These are phyloP conservation scores for Chamaenerion angustifolium DNA, from an alignment of 345 rosid species.

Conservation along the genomic window DNA sequence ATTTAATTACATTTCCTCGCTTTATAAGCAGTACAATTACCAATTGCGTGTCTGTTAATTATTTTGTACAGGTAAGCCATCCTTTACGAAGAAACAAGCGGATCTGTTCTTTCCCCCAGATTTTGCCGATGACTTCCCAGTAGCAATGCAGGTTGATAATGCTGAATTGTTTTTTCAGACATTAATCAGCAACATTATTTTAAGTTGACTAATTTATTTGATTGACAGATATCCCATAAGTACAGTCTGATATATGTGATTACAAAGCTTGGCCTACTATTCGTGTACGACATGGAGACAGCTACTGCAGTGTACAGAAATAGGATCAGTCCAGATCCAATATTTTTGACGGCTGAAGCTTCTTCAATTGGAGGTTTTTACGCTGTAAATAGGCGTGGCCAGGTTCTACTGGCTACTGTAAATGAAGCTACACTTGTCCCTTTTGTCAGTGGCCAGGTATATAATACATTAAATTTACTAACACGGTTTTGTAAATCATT, in stretches of 20 bases:
- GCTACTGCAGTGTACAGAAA: conserved; percentile 96
- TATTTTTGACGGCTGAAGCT: conserved; percentile 92
- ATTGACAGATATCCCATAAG: conserved; percentile 83
- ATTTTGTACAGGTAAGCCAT: conserved; percentile 60
- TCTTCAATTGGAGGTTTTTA: conserved; percentile 84
- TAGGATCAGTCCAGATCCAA: conserved; percentile 96
- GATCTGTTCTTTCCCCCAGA: conserved; percentile 99
- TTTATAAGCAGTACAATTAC: too few species aligned
- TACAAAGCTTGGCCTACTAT: conserved; percentile 92
- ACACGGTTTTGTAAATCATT: neutral
- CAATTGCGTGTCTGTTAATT: too few species aligned
- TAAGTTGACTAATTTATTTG: conserved; percentile 7
- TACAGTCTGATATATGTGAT: conserved; percentile 84
- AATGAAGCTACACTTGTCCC: conserved; percentile 92
- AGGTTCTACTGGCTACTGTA: conserved; percentile 76
- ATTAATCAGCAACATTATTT: conserved; percentile 1
- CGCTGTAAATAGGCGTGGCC: conserved; percentile 84
- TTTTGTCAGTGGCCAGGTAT: conserved; percentile 93
- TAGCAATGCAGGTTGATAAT: conserved; percentile 72
- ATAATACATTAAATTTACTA: conserved; percentile 14
- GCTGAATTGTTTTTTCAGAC: too few species aligned
- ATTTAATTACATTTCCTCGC: too few species aligned
- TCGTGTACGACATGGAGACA: conserved; percentile 96
- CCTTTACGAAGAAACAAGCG: conserved; percentile 90
- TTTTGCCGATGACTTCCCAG: conserved; percentile 97